Conservation (phyloP, 139 green algal species). For the Chlorella vulgaris region DNA sequence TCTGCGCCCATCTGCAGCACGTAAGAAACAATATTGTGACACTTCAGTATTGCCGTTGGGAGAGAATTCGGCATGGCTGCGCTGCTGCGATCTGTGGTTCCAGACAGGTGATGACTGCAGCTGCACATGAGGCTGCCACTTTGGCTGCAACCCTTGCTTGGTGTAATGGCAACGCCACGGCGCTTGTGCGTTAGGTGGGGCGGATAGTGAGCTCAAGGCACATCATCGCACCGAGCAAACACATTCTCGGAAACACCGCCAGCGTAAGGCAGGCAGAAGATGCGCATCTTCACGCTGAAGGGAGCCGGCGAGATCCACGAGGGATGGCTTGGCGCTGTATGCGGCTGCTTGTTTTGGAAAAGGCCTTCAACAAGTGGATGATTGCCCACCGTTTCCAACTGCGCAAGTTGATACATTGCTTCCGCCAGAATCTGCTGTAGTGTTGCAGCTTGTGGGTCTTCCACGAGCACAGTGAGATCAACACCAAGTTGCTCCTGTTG, state of each 20-base stretch:
- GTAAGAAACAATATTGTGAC: background rate
- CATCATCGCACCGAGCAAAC: constrained; percentile 36
- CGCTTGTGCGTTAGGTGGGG: background rate
- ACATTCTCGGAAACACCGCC: constrained; percentile 56
- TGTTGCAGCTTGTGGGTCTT: no score
- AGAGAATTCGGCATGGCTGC: background rate
- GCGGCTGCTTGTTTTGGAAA: no score
- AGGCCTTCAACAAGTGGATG: no score
- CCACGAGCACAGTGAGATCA: no score
- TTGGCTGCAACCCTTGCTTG: background rate
- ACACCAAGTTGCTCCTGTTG: no score
- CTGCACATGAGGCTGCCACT: no score
- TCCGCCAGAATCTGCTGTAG: no score
- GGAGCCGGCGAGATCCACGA: constrained; percentile 41
- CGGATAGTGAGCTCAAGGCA: background rate
- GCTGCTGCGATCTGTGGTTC: background rate
- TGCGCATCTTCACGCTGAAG: constrained; percentile 42
- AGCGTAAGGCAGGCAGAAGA: constrained; percentile 60
- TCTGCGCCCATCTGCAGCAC: constrained; percentile 41
- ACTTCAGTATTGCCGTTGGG: background rate
- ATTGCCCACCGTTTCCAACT: no score
- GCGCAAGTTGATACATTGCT: no score
- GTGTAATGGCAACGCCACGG: background rate
- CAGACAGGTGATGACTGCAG: no score
- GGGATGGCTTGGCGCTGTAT: no score